Conservation (phyloP, 768 basidiomycete species). For the Phlebiopsis gigantea region DNA sequence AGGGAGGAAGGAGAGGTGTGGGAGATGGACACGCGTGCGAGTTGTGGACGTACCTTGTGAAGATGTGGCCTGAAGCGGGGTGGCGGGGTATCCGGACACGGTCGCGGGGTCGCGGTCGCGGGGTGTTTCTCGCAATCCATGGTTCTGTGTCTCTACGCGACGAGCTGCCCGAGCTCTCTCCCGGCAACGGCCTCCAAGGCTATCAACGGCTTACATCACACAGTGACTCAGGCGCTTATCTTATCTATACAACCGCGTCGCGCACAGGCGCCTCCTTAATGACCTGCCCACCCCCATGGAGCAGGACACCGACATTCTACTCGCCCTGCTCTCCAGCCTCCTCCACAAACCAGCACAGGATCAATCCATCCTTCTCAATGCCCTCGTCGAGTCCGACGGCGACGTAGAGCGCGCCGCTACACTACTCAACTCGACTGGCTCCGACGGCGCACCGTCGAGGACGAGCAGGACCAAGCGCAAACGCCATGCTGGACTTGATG, state of each 20-base stretch:
- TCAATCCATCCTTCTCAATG: conserved; percentile 47
- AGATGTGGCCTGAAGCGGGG: not conserved
- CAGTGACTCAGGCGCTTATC: not conserved
- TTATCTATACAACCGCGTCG: not conserved
- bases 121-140: not conserved
- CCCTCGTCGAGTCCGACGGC: conserved; percentile 52
- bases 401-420: conserved; percentile 48
- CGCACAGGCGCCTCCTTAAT: not conserved
- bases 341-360: conserved; percentile 31
- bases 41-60: conserved; percentile 1
- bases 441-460: not conserved
- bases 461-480: conserved; percentile 42
- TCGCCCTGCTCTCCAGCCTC: conserved; percentile 64
- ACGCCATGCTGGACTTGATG: conserved; percentile 37
- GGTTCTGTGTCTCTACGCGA: not conserved
- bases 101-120: not conserved
- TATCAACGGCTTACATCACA: not conserved
- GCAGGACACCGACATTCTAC: conserved; percentile 59
- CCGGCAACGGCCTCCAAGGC: not conserved
- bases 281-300: not conserved
- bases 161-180: not conserved
- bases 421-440: conserved; percentile 26
- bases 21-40: not conserved
- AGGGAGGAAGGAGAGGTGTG: not conserved
- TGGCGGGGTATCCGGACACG: not conserved